A percentile compares a stretch with the other conserved stretches of the same genome.
Evolutionary conservation across 768 basidiomycete species (phyloP).

Genomic region (Boletus sensibilis): DNA sequence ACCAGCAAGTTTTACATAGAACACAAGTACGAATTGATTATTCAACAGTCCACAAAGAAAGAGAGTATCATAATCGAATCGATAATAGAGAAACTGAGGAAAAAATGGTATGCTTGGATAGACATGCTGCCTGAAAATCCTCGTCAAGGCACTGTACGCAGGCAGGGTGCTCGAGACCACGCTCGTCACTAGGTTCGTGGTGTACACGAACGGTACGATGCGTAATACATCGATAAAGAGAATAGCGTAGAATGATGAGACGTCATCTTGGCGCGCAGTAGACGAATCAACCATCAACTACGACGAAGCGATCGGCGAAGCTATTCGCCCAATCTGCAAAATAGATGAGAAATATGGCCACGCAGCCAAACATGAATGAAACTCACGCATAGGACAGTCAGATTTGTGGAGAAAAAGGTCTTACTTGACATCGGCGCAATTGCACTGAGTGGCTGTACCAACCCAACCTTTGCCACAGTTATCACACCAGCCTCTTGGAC

Average conservation of each 20-base stretch:
- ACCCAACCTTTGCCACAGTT: conserved; percentile 69
- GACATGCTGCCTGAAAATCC: conserved; percentile 26
- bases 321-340: conserved; percentile 32
- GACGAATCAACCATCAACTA: conserved; percentile 41
- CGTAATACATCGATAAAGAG: conserved; percentile 55
- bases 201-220: conserved; percentile 59
- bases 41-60: conserved; percentile 14
- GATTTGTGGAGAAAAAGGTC: conserved; percentile 2
- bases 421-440: conserved; percentile 67
- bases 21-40: conserved; percentile 3
- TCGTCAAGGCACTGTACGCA: conserved; percentile 22
- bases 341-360: conserved; percentile 16
- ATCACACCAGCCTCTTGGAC: conserved; percentile 68
- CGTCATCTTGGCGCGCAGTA: conserved; percentile 31
- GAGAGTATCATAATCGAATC: conserved; percentile 3
- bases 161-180: conserved; percentile 51
- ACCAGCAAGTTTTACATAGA: not conserved
- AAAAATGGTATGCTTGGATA: conserved; percentile 10
- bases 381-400: conserved; percentile 31
- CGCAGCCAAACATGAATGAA: not conserved
- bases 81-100: not conserved
- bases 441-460: conserved; percentile 53
- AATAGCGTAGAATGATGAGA: conserved; percentile 35
- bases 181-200: conserved; percentile 63
- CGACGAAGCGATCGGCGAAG: conserved; percentile 41